phyloP scores from a whole-genome alignment of 2,329 filamentous ascomycete genomes.

The Ophiostoma sp. region DNA sequence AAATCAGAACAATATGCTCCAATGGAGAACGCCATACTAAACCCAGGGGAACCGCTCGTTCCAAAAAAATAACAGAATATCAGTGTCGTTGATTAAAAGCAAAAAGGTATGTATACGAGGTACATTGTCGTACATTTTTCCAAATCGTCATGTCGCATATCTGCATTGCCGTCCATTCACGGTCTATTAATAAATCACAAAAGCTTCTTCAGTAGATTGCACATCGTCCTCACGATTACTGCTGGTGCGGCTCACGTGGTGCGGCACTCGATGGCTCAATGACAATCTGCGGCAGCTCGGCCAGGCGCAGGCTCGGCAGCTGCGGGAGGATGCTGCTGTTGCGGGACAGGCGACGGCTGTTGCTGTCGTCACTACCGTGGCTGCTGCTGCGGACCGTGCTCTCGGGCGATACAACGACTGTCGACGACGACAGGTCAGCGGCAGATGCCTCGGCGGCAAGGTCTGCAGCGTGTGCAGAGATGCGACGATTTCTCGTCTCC shows the following conservation, averaged over 20 bases:
- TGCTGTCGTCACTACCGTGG: constrained; percentile 17
- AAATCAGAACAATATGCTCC: background rate
- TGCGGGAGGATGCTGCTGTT: constrained; percentile 45
- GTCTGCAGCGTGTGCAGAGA: constrained; percentile 39
- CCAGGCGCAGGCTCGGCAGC: constrained; percentile 54
- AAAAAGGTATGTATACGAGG: background rate
- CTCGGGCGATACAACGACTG: background rate
- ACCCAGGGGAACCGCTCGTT: constrained; percentile 12
- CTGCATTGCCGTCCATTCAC: background rate
- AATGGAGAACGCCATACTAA: constrained; percentile 15
- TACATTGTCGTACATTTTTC: background rate
- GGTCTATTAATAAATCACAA: background rate
- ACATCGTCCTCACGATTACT: background rate
- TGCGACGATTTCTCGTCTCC: constrained; percentile 36
- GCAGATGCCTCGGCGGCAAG: constrained; percentile 31
- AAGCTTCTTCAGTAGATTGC: background rate
- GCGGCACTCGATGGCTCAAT: constrained; percentile 54
- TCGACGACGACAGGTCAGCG: background rate
- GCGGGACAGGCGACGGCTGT: constrained; percentile 33
- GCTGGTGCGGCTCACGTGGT: constrained; percentile 31
- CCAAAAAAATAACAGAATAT: background rate
- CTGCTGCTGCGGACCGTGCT: constrained; percentile 7
- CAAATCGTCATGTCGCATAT: constrained; percentile 12
- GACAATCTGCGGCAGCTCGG: constrained; percentile 56
- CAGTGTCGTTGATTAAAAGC: background rate